Evolutionary conservation across 495 filamentous ascomycete species (phyloP), one percentile per base, ranked within the genome.

Genomic region (Lophiostoma macrostomum): DNA sequence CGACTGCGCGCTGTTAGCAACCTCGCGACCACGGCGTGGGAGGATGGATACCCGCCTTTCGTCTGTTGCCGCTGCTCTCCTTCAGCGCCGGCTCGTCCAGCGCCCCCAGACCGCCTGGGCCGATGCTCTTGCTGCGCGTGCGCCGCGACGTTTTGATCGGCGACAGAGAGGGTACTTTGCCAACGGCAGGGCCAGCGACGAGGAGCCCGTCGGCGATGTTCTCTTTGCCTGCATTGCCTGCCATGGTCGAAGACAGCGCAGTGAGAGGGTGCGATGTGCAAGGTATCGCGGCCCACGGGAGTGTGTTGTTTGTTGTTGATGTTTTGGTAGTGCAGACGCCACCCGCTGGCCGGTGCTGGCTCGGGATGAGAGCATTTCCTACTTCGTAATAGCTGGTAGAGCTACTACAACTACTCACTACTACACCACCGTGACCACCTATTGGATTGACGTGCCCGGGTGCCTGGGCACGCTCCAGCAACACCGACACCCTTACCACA

Each of bases 121-220:
- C 93, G 54, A 98, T 80, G 67, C 90, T 96, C 71, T 96, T 96
- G 68, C 93, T 96, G 42, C 93, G 81, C 28, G 83, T 87, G 70
- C 94, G 95, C 69, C 85, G 88, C 40, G 74, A 20, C 11, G 50
- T n/a, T 35, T 64, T 64, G 29, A 36, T 56, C 75, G 7, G 69
- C 0, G 61, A 52, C 41, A 58, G 22, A 12, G 58, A 30, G 4
- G 60, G 56, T 20, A 53, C 49, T 18, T 53, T 55, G 19, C 14
- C 34, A 19, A 58, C 45, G 10, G 58, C 44, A 13, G 45, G 7
- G 31, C 27, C 20, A 5, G 47, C 50, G 11, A 54, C 28, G n/a
- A n/a, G n/a, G 19, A 65, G 53, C 7, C 62, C 58, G 25, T 61
- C 58, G 18, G 62, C 49, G 36, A 65, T 65, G 40, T 65, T 65